Evolutionary conservation across 768 basidiomycete species (phyloP), one percentile per base, ranked within the genome.

Genomic region (Boletus reticuloceps): DNA sequence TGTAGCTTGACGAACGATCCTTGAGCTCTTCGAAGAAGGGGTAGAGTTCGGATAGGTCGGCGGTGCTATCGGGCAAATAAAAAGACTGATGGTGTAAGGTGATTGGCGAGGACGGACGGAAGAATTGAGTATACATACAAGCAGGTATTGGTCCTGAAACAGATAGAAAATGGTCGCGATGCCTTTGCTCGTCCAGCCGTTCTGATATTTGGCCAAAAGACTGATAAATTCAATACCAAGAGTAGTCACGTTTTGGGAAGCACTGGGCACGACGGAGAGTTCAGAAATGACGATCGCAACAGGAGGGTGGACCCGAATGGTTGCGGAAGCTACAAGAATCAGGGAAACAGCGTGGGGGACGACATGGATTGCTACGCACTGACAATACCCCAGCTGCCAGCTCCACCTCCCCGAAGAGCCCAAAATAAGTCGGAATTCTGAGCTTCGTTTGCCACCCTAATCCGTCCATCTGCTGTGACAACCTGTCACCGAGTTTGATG

Each of bases 21-120:
- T 49, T 22, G 9, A 65, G 40, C 20, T 66, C 67, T 2, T 63
- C 55, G 31, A 64, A 63, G 44, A 64, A 61, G 0, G 58, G 48
- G 44, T 45, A 55, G 19, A 69, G 48, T 22, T 55, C 50, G 0
- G 58, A 51, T 5, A 59, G 13, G 16, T 46, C 6, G 4, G 54
- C 54, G 0, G 22, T 17, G 5, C n/a, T 46, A 6, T 43, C 43
- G 0, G 64, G 64, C 58, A 55, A 61, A 47, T 60, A 61, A 41
- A 67, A 25, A 17, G 13, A 47, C 65, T 67, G 27, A 27, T 11
- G 27, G 31, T 12, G 12, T 4, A 19, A 39, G 6, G 31, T 19
- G 37, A 29, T 20, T 13, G 41, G 29, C 5, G 29, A 25, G 29
- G 27, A 20, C 19, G 13, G 19, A 41, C 13, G 9, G 7, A 51